phyloP scores from a whole-genome alignment of 257 asterid genomes.

The Solanum rostratum region DNA sequence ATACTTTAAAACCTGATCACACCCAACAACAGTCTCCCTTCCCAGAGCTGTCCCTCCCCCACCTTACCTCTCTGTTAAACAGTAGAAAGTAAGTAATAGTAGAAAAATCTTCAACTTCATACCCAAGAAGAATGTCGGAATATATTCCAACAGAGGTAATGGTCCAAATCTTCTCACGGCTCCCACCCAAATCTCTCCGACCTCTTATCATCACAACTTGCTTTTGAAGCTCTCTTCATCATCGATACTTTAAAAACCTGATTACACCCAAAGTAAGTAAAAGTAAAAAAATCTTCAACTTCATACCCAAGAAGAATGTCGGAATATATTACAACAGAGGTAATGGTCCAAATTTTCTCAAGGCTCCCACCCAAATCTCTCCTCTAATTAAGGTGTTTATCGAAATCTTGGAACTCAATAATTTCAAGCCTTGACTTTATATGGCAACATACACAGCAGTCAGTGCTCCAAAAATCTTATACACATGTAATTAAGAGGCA shows the following conservation, averaged over 20 bases:
- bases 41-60: not conserved
- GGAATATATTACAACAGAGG: not conserved
- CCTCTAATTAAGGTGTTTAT: constrained; percentile 6
- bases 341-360: not conserved
- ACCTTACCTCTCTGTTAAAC: not conserved
- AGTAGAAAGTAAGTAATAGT: not conserved
- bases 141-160: not conserved
- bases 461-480: not conserved
- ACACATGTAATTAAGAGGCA: not conserved
- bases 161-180: too few relatives aligned
- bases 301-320: not conserved
- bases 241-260: not conserved
- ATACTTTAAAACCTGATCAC: not conserved
- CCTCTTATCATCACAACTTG: not conserved
- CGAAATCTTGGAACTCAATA: not conserved
- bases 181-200: too few relatives aligned
- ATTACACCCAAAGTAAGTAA: not conserved
- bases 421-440: not conserved
- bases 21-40: not conserved
- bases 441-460: not conserved
- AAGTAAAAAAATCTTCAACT: not conserved
- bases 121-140: not conserved
- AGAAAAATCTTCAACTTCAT: not conserved
- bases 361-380: not conserved
- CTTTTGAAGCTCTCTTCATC: not conserved